phyloP scores from a whole-genome alignment of 164 flowering plant species.

The Annona squamosa region DNA sequence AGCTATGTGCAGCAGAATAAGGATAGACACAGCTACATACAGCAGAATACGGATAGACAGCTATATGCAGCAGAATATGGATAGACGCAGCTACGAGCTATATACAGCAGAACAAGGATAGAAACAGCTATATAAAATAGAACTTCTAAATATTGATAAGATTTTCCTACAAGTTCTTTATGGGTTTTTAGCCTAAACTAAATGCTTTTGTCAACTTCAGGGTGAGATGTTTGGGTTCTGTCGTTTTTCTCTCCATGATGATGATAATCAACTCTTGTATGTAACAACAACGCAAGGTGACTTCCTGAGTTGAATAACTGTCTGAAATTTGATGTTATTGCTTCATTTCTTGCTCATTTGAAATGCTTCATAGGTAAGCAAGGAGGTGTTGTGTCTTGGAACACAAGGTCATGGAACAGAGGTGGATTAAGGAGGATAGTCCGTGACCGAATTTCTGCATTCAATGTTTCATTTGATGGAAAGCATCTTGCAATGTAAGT shows the following conservation, averaged over 20 bases:
- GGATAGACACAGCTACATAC: too few relatives aligned
- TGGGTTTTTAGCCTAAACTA: background rate
- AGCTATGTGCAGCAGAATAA: too few relatives aligned
- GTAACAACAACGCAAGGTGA: constrained; percentile 61
- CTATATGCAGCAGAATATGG: too few relatives aligned
- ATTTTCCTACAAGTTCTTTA: too few relatives aligned
- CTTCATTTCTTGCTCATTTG: constrained; percentile 9
- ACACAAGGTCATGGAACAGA: constrained; percentile 66
- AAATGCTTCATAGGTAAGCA: constrained; percentile 38
- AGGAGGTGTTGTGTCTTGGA: constrained; percentile 67
- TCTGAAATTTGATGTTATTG: background rate
- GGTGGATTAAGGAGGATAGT: constrained; percentile 45
- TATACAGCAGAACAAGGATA: too few relatives aligned
- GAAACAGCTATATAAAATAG: too few relatives aligned
- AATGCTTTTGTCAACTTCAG: constrained; percentile 28
- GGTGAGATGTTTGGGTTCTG: constrained; percentile 73
- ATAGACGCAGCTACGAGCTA: too few relatives aligned
- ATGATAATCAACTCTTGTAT: constrained; percentile 45
- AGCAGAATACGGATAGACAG: too few relatives aligned
- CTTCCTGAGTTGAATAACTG: background rate
- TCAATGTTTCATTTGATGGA: constrained; percentile 76
- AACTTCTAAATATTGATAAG: too few relatives aligned
- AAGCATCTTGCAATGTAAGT: constrained; percentile 71
- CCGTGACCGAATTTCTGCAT: constrained; percentile 62
- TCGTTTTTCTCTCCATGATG: constrained; percentile 55